phyloP scores from a whole-genome alignment of 345 rosid species.

The Ricinus communis region DNA sequence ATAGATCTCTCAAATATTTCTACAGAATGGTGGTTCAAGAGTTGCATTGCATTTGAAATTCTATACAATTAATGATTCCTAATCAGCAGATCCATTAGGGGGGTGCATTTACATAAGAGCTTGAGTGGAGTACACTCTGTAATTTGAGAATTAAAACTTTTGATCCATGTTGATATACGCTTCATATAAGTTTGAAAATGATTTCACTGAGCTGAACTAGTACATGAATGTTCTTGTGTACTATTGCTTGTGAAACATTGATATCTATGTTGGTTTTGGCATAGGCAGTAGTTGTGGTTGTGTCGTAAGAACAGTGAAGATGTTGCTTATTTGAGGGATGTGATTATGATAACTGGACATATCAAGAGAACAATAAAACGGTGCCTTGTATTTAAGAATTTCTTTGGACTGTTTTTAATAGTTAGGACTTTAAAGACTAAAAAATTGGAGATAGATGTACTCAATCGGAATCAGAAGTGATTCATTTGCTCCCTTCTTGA shows the following conservation, averaged over 20 bases:
- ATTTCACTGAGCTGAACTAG: neutral
- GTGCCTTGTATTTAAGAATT: neutral
- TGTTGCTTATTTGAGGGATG: neutral
- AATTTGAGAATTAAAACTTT: neutral
- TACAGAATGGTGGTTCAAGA: neutral
- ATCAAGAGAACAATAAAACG: neutral
- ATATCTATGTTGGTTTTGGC: neutral
- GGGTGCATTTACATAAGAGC: neutral
- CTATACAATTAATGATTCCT: neutral
- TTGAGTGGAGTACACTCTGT: neutral
- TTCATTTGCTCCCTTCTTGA: neutral
- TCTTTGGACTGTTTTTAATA: neutral
- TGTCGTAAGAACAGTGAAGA: neutral
- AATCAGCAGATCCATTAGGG: neutral
- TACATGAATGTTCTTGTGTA: neutral
- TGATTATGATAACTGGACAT: neutral
- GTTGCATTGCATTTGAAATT: neutral
- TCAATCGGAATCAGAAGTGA: no score
- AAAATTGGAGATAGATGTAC: neutral
- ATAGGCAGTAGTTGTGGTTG: neutral
- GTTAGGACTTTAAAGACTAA: neutral
- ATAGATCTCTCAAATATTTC: conserved; percentile 3
- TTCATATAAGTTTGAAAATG: neutral
- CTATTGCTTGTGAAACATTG: neutral
- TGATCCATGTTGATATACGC: neutral